phyloP scores from a whole-genome alignment of 768 basidiomycete species.

The Auriscalpium orientale region DNA sequence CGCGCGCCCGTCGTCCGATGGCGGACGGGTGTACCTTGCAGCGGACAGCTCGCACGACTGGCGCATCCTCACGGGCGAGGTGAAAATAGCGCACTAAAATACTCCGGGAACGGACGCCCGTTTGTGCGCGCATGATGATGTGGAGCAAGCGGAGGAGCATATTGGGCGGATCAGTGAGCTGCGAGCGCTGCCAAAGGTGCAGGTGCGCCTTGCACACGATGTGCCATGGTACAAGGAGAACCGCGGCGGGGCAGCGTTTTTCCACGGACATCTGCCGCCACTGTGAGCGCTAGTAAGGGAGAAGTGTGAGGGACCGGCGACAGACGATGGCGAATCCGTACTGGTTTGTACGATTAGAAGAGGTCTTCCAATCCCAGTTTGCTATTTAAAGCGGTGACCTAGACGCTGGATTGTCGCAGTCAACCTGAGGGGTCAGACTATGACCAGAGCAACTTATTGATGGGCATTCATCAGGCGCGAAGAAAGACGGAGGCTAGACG shows the following conservation, averaged over 20 bases:
- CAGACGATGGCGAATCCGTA: too few species aligned
- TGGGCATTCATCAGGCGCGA: too few species aligned
- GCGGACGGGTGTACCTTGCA: conserved; percentile 9
- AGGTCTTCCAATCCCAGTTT: too few species aligned
- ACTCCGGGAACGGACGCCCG: neutral
- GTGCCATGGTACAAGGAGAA: conserved; percentile 1
- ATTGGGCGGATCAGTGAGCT: conserved; percentile 2
- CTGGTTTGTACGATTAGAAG: too few species aligned
- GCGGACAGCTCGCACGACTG: conserved; percentile 15
- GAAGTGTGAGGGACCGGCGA: too few species aligned
- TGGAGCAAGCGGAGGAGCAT: conserved; percentile 1
- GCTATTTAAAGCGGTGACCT: too few species aligned
- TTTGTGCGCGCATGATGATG: conserved; percentile 3
- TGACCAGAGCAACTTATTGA: too few species aligned
- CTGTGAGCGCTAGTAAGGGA: neutral
- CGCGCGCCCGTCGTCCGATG: conserved; percentile 10
- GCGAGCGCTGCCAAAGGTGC: neutral
- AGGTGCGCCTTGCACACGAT: conserved; percentile 6
- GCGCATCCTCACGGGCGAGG: conserved; percentile 7
- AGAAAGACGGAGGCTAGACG: too few species aligned
- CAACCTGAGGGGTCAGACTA: too few species aligned
- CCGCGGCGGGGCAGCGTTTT: neutral
- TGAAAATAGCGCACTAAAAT: neutral
- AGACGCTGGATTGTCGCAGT: too few species aligned
- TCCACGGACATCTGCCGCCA: neutral